phyloP scores from a whole-genome alignment of 2,329 filamentous ascomycete species.

The Fusarium protoensiforme region DNA sequence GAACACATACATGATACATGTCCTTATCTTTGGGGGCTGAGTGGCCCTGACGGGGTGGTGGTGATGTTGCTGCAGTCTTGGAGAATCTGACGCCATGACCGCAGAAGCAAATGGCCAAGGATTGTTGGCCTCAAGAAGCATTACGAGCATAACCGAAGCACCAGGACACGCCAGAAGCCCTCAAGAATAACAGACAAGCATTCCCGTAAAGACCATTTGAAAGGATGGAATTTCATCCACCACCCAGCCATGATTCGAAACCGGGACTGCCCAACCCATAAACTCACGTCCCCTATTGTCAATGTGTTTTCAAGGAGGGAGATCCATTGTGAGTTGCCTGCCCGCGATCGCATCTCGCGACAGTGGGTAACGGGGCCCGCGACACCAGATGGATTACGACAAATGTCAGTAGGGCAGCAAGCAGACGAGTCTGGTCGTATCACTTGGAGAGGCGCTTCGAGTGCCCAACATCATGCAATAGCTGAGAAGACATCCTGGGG shows the following conservation, averaged over 20 bases:
- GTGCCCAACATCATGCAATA: constrained; percentile 5
- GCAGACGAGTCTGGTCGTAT: not conserved
- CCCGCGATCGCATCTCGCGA: not conserved
- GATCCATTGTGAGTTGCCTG: not conserved
- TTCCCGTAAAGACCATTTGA: not conserved
- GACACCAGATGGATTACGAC: not conserved
- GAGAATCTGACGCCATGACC: not conserved
- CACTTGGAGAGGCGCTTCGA: not conserved
- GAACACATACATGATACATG: not conserved
- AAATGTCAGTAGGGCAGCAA: not conserved
- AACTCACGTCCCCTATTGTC: not conserved
- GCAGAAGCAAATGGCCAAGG: not conserved
- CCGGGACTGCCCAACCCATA: not conserved
- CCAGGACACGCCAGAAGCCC: not conserved
- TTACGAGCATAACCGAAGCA: not conserved
- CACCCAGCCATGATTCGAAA: not conserved
- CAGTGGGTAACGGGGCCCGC: not conserved
- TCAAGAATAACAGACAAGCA: not conserved
- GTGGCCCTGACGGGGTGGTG: not conserved
- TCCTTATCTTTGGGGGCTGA: not conserved
- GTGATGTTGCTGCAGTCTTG: not conserved
- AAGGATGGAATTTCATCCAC: not conserved
- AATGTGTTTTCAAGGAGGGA: not conserved
- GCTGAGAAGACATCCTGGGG: not conserved
- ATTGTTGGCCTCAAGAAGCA: not conserved